phyloP scores from a whole-genome alignment of 768 basidiomycete species.

The Podaxis sp. region DNA sequence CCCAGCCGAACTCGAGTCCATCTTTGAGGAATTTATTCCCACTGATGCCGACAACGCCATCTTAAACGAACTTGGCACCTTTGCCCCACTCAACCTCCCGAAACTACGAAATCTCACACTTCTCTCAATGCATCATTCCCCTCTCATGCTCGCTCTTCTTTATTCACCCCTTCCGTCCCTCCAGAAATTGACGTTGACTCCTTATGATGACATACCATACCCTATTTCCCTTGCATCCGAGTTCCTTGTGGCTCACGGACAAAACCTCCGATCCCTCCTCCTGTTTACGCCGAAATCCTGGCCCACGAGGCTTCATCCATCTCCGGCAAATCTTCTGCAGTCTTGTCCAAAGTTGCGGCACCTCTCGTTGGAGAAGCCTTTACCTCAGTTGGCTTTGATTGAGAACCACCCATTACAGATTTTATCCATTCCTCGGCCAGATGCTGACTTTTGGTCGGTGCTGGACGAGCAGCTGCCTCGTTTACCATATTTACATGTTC shows the following conservation, averaged over 20 bases:
- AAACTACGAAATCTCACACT: slow-evolving; percentile 56
- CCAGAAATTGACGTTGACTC: slow-evolving; percentile 62
- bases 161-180: slow-evolving; percentile 58
- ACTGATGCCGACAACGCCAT: neutral
- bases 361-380: slow-evolving; percentile 67
- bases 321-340: slow-evolving; percentile 42
- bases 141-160: slow-evolving; percentile 57
- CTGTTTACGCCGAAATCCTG: slow-evolving; percentile 68
- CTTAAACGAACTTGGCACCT: slow-evolving; percentile 21
- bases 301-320: slow-evolving; percentile 56
- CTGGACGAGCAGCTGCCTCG: slow-evolving; percentile 52
- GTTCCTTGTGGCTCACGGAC: slow-evolving; percentile 60
- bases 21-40: slow-evolving; percentile 13
- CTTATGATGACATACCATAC: slow-evolving; percentile 64
- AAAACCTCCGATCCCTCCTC: slow-evolving; percentile 51
- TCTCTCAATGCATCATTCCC: slow-evolving; percentile 63
- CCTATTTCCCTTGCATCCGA: slow-evolving; percentile 52
- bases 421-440: slow-evolving; percentile 75
- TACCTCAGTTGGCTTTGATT: slow-evolving; percentile 44
- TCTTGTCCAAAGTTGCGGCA: slow-evolving; percentile 56
- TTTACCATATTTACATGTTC: slow-evolving; percentile 49
- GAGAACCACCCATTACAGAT: slow-evolving; percentile 47
- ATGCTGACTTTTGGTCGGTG: slow-evolving; percentile 47
- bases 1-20: slow-evolving; percentile 41
- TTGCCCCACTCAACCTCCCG: slow-evolving; percentile 47